Evolutionary conservation across 169 alveolate genomes (phyloP), one percentile per base, ranked within the genome.

Genomic region (Eimeria sp.): DNA sequence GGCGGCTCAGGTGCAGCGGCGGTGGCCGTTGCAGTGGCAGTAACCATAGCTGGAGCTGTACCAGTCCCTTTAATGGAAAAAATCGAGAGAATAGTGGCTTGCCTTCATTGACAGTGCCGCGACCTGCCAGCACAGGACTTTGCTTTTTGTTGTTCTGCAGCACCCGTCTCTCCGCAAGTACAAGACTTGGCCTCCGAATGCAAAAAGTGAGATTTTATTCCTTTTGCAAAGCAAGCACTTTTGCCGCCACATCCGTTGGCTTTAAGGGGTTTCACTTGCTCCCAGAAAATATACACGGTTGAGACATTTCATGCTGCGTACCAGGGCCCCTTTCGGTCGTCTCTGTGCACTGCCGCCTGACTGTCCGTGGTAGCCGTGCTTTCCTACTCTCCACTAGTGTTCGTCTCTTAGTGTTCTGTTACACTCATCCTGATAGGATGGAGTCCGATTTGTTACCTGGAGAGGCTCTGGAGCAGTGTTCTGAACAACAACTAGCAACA

Each of bases 111-210:
- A 30, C 80, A 9, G 51, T 3, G 18, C 1, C n/a, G 14, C 7
- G 13, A 30, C 7, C 20, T 10, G 25, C 7, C 51, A 14, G 51
- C 20, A 22, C 40, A 16, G 22, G 63, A n/a, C 22, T 43, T 10
- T 76, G 40, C 20, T 45, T 76, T 9, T 16, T 43, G 87, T 76
- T 76, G 87, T 25, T 14, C 45, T 20, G n/a, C 93, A 86, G 93
- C 93, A n/a, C 93, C 93, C 47, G 49, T 14, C 43, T 86, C 93
- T 63, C 61, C 80, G 9, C 93, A 86, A 63, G 82, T 86, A n/a
- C 93, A 86, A 73, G 93, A 86, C 25, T n/a, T 86, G n/a, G 93
- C 93, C 3, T 25, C 30, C 4, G 93, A 86, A 63, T 86, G 93
- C 93, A 63, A 86, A 63, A 61, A 86, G 93, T 86, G 25, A 63